Evolutionary conservation across 495 filamentous ascomycete species (phyloP).

Genomic region (Eremomyces bilateralis): DNA sequence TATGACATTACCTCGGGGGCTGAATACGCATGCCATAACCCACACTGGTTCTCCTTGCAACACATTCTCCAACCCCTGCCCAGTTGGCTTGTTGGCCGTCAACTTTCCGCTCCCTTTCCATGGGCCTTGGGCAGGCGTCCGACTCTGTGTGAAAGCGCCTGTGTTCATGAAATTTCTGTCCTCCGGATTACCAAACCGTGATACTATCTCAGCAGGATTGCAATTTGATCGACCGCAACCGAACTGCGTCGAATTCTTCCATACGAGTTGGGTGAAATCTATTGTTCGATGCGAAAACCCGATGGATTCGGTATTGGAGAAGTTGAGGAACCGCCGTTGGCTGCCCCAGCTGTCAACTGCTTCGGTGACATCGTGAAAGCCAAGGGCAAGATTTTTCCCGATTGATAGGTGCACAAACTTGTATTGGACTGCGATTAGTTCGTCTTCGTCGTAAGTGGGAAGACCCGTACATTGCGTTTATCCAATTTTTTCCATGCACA

Average conservation of each 20-base stretch:
- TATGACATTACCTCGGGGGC: constrained; percentile 46
- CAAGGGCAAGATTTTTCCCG: constrained; percentile 61
- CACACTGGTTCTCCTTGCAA: constrained; percentile 27
- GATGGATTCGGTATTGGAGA: constrained; percentile 30
- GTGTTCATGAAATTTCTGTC: not conserved
- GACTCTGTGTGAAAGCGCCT: not conserved
- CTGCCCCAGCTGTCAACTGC: constrained; percentile 46
- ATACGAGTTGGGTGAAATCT: constrained; percentile 77
- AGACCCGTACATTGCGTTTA: too few species aligned
- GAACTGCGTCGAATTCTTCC: constrained; percentile 44
- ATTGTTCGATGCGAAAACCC: too few species aligned
- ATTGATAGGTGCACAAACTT: constrained; percentile 30
- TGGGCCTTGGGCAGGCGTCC: not conserved
- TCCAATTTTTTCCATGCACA: too few species aligned
- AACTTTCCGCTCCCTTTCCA: constrained; percentile 9
- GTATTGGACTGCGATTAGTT: constrained; percentile 32
- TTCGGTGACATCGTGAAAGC: constrained; percentile 35
- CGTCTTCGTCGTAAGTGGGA: too few species aligned
- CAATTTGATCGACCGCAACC: constrained; percentile 49
- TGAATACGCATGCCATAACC: constrained; percentile 70
- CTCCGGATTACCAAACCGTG: too few species aligned
- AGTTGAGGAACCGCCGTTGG: constrained; percentile 40
- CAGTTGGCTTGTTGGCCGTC: constrained; percentile 12
- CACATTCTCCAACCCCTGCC: too few species aligned
- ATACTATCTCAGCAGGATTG: not conserved